These are phyloP conservation scores for Spathaspora gorwiae DNA, from an alignment of 805 yeast genomes.

Conservation along the genomic window DNA sequence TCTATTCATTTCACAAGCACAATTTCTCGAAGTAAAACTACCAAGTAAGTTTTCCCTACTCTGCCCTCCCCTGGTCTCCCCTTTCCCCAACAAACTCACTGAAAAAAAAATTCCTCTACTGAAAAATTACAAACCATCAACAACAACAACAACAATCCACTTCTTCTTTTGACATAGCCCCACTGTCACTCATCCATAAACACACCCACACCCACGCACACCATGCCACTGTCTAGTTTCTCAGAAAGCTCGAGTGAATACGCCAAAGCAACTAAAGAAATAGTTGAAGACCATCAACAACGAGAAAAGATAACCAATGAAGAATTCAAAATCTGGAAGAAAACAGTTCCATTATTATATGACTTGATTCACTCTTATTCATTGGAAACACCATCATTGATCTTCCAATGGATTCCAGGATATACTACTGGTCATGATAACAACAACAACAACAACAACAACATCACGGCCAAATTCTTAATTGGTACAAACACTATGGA, in stretches of 20 bases:
- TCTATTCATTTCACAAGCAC: too few relatives aligned
- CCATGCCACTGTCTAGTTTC: slow-evolving; percentile 6
- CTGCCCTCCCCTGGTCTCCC: background rate
- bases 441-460: slow-evolving; percentile 16
- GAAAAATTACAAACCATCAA: background rate
- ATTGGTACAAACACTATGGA: slow-evolving; percentile 45
- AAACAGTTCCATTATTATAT: slow-evolving; percentile 74
- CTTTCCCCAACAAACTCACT: background rate
- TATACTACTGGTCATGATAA: slow-evolving; percentile 20
- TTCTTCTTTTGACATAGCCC: background rate
- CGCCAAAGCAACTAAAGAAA: slow-evolving; percentile 30
- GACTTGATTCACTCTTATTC: slow-evolving; percentile 68
- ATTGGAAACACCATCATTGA: slow-evolving; percentile 64
- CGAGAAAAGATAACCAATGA: slow-evolving; percentile 66
- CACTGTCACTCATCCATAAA: background rate
- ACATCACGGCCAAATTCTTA: slow-evolving; percentile 35
- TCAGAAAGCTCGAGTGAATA: slow-evolving; percentile 8
- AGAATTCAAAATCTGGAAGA: slow-evolving; percentile 78
- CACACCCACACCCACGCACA: background rate
- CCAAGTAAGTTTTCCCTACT: background rate
- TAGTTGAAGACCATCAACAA: slow-evolving; percentile 44
- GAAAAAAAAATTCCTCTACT: background rate
- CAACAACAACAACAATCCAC: background rate
- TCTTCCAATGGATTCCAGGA: slow-evolving; percentile 64
- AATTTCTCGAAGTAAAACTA: background rate